phyloP scores from a whole-genome alignment of 164 flowering plant genomes.

The Amborella trichopoda region DNA sequence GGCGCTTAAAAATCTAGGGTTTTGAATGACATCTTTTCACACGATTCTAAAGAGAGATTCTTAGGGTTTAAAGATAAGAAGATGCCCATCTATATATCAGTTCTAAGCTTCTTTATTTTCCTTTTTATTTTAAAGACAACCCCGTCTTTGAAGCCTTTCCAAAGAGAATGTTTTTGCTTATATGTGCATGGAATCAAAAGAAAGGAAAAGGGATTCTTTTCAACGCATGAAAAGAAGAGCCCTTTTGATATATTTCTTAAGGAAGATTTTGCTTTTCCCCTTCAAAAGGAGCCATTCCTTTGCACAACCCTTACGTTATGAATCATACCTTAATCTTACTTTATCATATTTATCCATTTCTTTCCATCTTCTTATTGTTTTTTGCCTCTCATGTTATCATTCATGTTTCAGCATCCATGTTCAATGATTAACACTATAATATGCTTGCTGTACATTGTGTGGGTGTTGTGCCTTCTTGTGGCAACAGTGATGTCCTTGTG shows the following conservation, averaged over 20 bases:
- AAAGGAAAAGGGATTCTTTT: conserved; percentile 12
- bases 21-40: conserved; percentile 1
- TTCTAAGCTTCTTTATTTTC: background rate
- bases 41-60: conserved; percentile 3
- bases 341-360: conserved; percentile 7
- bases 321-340: conserved; percentile 23
- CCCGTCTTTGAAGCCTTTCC: background rate
- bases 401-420: no score
- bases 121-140: no score
- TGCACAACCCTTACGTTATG: conserved; percentile 40
- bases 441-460: no score
- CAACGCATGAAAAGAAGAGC: conserved; percentile 37
- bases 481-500: no score
- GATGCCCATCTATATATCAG: background rate
- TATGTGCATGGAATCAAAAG: conserved; percentile 3
- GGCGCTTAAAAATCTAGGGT: background rate
- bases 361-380: conserved; percentile 2
- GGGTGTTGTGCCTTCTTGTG: no score
- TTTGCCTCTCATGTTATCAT: no score
- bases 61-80: background rate
- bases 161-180: conserved; percentile 5
- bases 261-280: conserved; percentile 33
- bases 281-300: conserved; percentile 25
- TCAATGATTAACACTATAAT: no score
- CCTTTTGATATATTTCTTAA: conserved; percentile 30